Base-by-base conservation (phyloP, 1,284 basidiomycete species). In the Ustilago loliicola region DNA sequence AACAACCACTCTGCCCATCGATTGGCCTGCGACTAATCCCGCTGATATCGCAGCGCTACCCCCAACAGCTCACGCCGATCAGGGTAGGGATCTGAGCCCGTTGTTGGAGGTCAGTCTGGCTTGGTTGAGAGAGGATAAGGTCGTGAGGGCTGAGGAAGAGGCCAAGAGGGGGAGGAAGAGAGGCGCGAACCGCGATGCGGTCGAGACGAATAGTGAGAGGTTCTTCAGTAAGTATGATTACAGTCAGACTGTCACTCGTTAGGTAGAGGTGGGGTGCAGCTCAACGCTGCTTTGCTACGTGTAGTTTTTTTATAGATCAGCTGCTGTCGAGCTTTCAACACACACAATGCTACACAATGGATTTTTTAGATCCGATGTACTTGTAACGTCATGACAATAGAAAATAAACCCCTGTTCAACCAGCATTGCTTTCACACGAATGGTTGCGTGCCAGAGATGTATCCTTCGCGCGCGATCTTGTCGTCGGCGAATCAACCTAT, bases 141-240 rank as follows among this genome's bases (percentile, higher is more conserved):
- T 67, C 15, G 51, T 85, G 3, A 70, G 85, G 10, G 63, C 71
- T 1, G 63, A 80, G 38, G 71, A 75, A 34, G 84, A 86, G 67
- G 61, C 36, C 1, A 63, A 63, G 55, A 54, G 76, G 0, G 80
- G 79, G 1, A 61, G 78, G 17, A 80, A 61, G 63, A 61, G 84
- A 27, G 83, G 85, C 8, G 83, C 81, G 3, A 71, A 65, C 11
- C 61, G 66, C 5, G 25, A 60, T 19, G 40, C 52, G 8, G 84
- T 80, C 34, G 83, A 80, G 0, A 83, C 79, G 30, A 84, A 86
- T 54, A 82, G 81, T 21, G 83, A 85, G 53, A 76, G 65, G 50
- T 85, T 85, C 61, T 85, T 82, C 48, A 81, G 77, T 66, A 83
- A 83, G 64, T 85, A 84, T 57, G 83, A 85, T 55, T 85, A 85